A percentile compares a stretch with the other conserved stretches of the same genome.
These are phyloP conservation scores for Xylogone sp. DNA, from an alignment of 2,329 filamentous ascomycete species.

Conservation along the genomic window DNA sequence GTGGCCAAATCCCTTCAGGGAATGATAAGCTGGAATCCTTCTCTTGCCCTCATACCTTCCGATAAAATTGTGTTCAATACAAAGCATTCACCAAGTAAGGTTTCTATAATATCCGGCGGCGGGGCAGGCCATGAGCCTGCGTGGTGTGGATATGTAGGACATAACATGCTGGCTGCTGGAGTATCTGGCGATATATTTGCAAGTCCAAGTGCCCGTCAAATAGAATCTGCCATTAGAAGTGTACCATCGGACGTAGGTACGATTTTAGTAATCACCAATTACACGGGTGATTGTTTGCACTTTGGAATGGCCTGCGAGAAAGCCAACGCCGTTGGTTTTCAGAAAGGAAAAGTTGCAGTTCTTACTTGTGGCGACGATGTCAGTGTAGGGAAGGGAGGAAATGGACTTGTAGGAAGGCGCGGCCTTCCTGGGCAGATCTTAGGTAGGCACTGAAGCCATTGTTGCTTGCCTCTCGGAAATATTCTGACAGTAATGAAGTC, in stretches of 20 bases:
- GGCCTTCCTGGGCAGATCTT: too few relatives aligned
- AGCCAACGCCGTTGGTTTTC: constrained; percentile 43
- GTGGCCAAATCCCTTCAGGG: constrained; percentile 44
- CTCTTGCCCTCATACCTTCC: constrained; percentile 37
- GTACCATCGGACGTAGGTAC: constrained; percentile 52
- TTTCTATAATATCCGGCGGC: constrained; percentile 22
- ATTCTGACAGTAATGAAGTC: constrained; percentile 25
- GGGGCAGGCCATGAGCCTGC: constrained; percentile 54
- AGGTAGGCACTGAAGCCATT: too few relatives aligned
- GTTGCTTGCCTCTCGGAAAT: background rate
- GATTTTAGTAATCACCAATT: constrained; percentile 61
- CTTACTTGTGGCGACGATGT: constrained; percentile 64
- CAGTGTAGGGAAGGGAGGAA: constrained; percentile 54
- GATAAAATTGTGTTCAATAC: constrained; percentile 45
- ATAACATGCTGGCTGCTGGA: constrained; percentile 55
- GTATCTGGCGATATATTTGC: constrained; percentile 62
- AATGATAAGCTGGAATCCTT: constrained; percentile 40
- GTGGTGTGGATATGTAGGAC: constrained; percentile 60
- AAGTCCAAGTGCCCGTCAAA: constrained; percentile 59
- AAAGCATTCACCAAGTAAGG: constrained; percentile 27
- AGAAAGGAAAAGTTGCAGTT: constrained; percentile 34
- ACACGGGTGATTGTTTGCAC: constrained; percentile 61
- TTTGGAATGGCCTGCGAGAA: constrained; percentile 50
- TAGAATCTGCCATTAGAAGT: constrained; percentile 53
- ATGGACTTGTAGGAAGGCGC: constrained; percentile 38